Base-by-base conservation (phyloP, 2,329 filamentous ascomycete genomes). In the Dothistroma septosporum region DNA sequence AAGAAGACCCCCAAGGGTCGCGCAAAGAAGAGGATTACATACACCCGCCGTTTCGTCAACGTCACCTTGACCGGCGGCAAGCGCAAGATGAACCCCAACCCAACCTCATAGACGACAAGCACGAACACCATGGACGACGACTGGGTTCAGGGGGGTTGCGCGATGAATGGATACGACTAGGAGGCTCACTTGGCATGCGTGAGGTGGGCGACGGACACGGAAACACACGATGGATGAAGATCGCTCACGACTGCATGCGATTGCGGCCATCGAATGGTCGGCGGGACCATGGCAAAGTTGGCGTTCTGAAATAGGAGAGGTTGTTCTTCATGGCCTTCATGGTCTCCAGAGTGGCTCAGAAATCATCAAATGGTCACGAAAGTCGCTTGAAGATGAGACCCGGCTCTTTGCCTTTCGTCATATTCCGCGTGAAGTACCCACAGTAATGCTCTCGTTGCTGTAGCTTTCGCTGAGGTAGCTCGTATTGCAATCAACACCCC, bases 21-120 rank as follows among this genome's bases (percentile, higher is more conserved):
- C 77, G 93, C 93, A 73, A 91, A 94, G 84, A 97, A 97, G 92
- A 87, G 93, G 77, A 87, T 95, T 79, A 87, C 86, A 80, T 97
- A 97, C 87, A 96, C 91, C 74, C 90, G 93, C 79, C 92, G 93
- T 76, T 97, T 97, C 85, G 92, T 97, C 73, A 97, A 97, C 83
- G 92, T 97, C 78, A 94, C 91, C 76, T 86, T 96, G 82, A 95
- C 92, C 70, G 92, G 92, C 80, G 93, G 93, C 83, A 97, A 97
- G 92, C 86, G 93, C 82, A 97, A 97, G 89, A 92, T 92, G 89
- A 92, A 92, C 87, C 88, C 89, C 79, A 91, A 91, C 85, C 89
- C 89, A 75, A 86, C 85, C 77, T 77, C 86, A 73, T 91, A 89
- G 68, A 65, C 54, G 37, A 58, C 64, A 37, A 49, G n/a, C 52